phyloP scores from a whole-genome alignment of 805 yeast species.

The Hemisphaericaspora nanyangensis region DNA sequence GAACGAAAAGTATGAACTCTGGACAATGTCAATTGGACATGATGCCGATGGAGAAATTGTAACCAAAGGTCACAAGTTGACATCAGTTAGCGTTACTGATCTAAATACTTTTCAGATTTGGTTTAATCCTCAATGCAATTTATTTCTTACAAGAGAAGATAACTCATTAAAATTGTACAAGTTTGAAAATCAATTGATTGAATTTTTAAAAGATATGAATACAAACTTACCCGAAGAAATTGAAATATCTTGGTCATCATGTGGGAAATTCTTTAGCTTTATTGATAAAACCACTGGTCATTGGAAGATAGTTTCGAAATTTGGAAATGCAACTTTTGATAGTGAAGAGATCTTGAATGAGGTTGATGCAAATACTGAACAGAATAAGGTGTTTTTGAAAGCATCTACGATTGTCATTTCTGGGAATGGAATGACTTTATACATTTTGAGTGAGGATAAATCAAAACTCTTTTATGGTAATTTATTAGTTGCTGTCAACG shows the following conservation, averaged over 20 bases:
- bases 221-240: slow-evolving; percentile 1
- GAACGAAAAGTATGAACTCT: slow-evolving; percentile 22
- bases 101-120: background rate
- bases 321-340: slow-evolving; percentile 29
- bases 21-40: slow-evolving; percentile 16
- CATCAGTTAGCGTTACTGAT: background rate
- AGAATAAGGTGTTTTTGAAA: slow-evolving; percentile 19
- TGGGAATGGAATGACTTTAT: slow-evolving; percentile 18
- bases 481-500: slow-evolving; percentile 12
- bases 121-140: slow-evolving; percentile 23
- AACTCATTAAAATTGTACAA: slow-evolving; percentile 8
- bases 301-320: slow-evolving; percentile 33
- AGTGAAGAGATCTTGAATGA: slow-evolving; percentile 22
- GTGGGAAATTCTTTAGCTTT: slow-evolving; percentile 30
- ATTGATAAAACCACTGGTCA: slow-evolving; percentile 15
- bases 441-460: slow-evolving; percentile 12
- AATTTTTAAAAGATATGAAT: slow-evolving; percentile 11
- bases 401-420: slow-evolving; percentile 22
- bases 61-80: slow-evolving; percentile 14
- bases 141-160: slow-evolving; percentile 15
- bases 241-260: slow-evolving; percentile 28
- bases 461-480: slow-evolving; percentile 20
- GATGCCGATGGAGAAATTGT: slow-evolving; percentile 7
- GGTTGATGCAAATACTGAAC: slow-evolving; percentile 11
- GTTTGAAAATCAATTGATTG: slow-evolving; percentile 6